Conservation (phyloP, 768 basidiomycete species). For the Suillus subluteus region DNA sequence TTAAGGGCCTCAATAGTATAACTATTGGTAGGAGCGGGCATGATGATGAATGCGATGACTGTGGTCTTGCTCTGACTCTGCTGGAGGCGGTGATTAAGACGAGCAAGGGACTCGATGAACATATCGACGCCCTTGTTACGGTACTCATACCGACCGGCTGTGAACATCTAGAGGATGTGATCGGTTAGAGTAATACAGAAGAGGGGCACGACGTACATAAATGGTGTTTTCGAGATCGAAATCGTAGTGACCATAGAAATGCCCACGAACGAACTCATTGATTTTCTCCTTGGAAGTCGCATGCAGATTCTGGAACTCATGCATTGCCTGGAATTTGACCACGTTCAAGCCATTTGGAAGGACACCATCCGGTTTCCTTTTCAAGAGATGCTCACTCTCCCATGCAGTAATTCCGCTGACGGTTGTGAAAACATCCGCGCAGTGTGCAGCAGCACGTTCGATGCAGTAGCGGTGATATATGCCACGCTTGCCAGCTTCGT, state of each 20-base stretch:
- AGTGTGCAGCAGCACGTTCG: conserved; percentile 92
- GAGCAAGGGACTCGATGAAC: conserved; percentile 97
- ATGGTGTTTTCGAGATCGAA: conserved; percentile 93
- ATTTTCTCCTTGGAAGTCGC: conserved; percentile 95
- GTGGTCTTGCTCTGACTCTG: conserved; percentile 72
- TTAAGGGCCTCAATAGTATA: conserved; percentile 98
- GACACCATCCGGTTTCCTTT: conserved; percentile 97
- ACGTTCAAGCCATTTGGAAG: conserved; percentile 98
- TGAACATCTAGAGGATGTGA: conserved; percentile 75
- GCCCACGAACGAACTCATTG: conserved; percentile 95
- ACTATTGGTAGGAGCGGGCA: conserved; percentile 94
- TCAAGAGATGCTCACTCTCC: conserved; percentile 93
- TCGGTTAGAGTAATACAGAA: conserved; percentile 10
- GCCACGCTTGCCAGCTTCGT: conserved; percentile 98
- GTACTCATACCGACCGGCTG: conserved; percentile 99
- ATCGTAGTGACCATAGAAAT: conserved; percentile 97
- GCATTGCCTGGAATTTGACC: conserved; percentile 98
- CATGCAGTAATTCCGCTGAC: conserved; percentile 98
- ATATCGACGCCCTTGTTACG: conserved; percentile 99
- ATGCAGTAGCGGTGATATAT: conserved; percentile 99
- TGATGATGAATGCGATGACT: conserved; percentile 98
- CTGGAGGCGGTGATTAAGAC: conserved; percentile 70
- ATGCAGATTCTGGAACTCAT: conserved; percentile 98
- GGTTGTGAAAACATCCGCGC: conserved; percentile 98
- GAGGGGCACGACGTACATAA: conserved; percentile 54